Base-by-base conservation (phyloP, 371 early-diverging fungal species). In the Aphelidium insulamus region DNA sequence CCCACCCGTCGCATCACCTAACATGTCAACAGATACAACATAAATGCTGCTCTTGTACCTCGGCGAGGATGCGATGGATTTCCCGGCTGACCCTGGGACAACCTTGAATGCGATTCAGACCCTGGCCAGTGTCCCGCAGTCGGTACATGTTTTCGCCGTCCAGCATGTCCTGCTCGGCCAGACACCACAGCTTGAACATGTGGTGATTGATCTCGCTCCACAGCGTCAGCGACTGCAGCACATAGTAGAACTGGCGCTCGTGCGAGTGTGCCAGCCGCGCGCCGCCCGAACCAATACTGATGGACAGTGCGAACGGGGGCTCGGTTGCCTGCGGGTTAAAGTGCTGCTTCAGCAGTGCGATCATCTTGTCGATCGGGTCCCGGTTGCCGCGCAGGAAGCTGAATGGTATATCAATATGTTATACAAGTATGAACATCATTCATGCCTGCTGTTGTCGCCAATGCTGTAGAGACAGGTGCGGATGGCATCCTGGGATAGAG, bases 181-280 rank as follows among this genome's bases (percentile, higher is more conserved):
- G 45, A 26, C 55, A 62, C 94, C 94, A 94, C 20, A 94, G 72
- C 66, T 66, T 77, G 46, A 85, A 94, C 86, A 92, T 86, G 36
- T 92, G 90, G 54, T 91, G 75, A 18, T 79, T 54, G 36, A 94
- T 76, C 45, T 88, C 91, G 6, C 84, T 64, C 92, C 95, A 94
- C 15, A 94, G 58, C 3, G 79, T 67, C 22, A 94, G 59, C 9
- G 90, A 81, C 54, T 94, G 94, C 31, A 72, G 60, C 29, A 91
- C 94, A 52, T 88, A 94, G 43, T 68, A 64, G 52, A 75, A 94
- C 50, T 94, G 94, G 23, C 69, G 78, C 33, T 71, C 62, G 51
- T 94, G 95, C 44, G 67, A 66, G 41, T 94, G 95, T 7, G 84
- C 72, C 20, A 94, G 54, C 17, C 94, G 67, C 30, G 91, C 85